A percentile compares a stretch with the other conserved stretches of the same genome.
phyloP scores from a whole-genome alignment of 2,329 filamentous ascomycete species.

The Blastomyces percursus region DNA sequence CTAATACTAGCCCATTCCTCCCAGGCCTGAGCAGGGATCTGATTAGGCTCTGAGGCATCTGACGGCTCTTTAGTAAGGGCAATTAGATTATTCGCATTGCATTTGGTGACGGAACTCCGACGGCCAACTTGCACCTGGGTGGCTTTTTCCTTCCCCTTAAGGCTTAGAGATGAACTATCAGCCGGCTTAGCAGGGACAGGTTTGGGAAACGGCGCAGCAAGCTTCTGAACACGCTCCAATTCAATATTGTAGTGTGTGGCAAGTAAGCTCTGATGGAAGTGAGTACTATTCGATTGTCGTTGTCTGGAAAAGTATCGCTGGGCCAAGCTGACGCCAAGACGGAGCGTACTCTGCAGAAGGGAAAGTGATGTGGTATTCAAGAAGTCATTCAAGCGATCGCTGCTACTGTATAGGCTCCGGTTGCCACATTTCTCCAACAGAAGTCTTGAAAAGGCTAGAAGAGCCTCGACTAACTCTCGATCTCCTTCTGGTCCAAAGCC shows the following conservation, averaged over 20 bases:
- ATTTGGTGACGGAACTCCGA: conserved; percentile 37
- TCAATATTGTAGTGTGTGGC: conserved; percentile 70
- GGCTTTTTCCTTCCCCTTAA: conserved; percentile 67
- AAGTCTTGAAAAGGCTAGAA: conserved; percentile 76
- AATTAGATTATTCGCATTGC: conserved; percentile 76
- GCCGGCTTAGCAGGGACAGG: conserved; percentile 42
- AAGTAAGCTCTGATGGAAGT: conserved; percentile 61
- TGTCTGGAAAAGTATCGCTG: conserved; percentile 88
- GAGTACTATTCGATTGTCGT: conserved; percentile 51
- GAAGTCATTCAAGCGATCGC: conserved; percentile 74
- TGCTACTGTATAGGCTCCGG: conserved; percentile 90
- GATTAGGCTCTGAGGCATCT: conserved; percentile 21
- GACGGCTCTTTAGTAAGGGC: conserved; percentile 46
- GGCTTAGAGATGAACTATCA: conserved; percentile 39
- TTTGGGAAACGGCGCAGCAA: conserved; percentile 73
- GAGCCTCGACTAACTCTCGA: conserved; percentile 61
- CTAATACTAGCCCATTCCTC: conserved; percentile 71
- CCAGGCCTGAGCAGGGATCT: conserved; percentile 41
- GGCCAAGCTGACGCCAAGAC: conserved; percentile 73
- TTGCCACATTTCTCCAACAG: conserved; percentile 94
- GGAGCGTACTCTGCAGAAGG: conserved; percentile 65
- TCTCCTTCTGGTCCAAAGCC: conserved; percentile 68
- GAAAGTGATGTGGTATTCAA: conserved; percentile 76
- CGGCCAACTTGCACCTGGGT: conserved; percentile 25
- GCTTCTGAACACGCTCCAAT: conserved; percentile 67